phyloP scores from a whole-genome alignment of 345 rosid genomes.

The Eucalyptus cladocalyx region DNA sequence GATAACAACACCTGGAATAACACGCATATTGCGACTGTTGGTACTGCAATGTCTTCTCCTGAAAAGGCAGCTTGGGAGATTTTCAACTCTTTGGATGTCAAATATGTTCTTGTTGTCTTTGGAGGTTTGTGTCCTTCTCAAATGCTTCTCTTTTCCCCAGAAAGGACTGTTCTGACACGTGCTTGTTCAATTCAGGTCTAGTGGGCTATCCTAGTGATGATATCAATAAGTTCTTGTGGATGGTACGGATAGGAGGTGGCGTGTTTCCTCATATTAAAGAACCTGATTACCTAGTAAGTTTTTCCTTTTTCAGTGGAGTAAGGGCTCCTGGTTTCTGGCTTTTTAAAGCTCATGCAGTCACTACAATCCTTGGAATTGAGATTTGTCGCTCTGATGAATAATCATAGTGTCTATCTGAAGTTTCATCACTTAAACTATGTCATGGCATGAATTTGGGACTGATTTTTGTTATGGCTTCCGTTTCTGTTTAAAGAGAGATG shows the following conservation, averaged over 20 bases:
- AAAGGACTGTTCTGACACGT: conserved; percentile 9
- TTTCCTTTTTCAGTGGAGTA: neutral
- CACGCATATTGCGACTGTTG: conserved; percentile 99
- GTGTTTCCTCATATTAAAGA: conserved; percentile 97
- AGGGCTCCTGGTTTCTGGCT: neutral
- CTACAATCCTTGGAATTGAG: neutral
- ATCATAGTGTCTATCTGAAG: neutral
- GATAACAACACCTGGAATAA: conserved; percentile 99
- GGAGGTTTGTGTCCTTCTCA: conserved; percentile 59
- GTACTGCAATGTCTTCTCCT: conserved; percentile 99
- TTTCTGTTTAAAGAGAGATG: conserved; percentile 58
- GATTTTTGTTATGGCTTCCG: neutral
- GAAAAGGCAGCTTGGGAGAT: conserved; percentile 99
- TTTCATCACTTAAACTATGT: neutral
- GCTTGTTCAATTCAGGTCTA: conserved; percentile 42
- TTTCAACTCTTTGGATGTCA: conserved; percentile 91
- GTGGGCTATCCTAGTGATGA: conserved; percentile 99
- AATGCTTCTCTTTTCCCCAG: neutral
- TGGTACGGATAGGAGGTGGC: conserved; percentile 99
- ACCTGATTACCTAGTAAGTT: conserved; percentile 80
- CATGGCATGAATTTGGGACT: neutral
- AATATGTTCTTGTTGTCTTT: conserved; percentile 95
- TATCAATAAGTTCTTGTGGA: conserved; percentile 97
- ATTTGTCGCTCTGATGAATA: neutral
- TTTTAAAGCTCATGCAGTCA: neutral